A percentile compares a stretch with the other conserved stretches of the same genome.
Conservation (phyloP, 1,284 basidiomycete species). For the Moniliella sp. region DNA sequence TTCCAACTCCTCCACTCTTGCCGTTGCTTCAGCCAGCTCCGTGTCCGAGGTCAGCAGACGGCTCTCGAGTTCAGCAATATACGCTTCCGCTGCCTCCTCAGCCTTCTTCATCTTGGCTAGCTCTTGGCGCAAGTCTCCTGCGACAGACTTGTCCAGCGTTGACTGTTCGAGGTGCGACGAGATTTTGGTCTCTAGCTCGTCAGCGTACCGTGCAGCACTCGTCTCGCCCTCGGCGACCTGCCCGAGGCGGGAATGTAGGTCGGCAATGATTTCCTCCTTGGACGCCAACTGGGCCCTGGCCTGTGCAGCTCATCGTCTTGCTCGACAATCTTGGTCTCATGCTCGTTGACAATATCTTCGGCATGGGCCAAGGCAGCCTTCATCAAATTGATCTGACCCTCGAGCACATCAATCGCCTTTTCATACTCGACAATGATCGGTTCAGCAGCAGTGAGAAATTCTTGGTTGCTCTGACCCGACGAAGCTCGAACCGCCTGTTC, state of each 20-base stretch:
- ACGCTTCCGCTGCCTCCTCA: slow-evolving; percentile 50
- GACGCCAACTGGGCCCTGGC: slow-evolving; percentile 49
- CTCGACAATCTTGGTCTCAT: slow-evolving; percentile 52
- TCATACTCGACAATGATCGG: slow-evolving; percentile 90
- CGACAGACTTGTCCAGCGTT: slow-evolving; percentile 50
- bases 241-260: slow-evolving; percentile 54
- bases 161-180: slow-evolving; percentile 58
- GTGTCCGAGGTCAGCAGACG: slow-evolving; percentile 60
- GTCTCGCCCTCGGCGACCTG: slow-evolving; percentile 70
- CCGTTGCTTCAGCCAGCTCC: slow-evolving; percentile 47
- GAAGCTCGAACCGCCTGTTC: background rate
- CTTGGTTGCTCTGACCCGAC: slow-evolving; percentile 26
- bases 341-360: slow-evolving; percentile 73
- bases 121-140: slow-evolving; percentile 63
- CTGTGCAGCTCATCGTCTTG: slow-evolving; percentile 35
- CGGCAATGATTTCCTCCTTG: slow-evolving; percentile 57
- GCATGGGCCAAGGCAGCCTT: slow-evolving; percentile 67
- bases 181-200: slow-evolving; percentile 72
- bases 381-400: slow-evolving; percentile 73
- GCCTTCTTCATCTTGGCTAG: slow-evolving; percentile 53
- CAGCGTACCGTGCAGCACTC: slow-evolving; percentile 77
- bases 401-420: slow-evolving; percentile 81
- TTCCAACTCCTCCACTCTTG: slow-evolving; percentile 56
- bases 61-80: slow-evolving; percentile 71
- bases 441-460: slow-evolving; percentile 85